These are phyloP conservation scores for Tetrahymena elliotti DNA, from an alignment of 73 alveolate genomes.

Conservation along the genomic window DNA sequence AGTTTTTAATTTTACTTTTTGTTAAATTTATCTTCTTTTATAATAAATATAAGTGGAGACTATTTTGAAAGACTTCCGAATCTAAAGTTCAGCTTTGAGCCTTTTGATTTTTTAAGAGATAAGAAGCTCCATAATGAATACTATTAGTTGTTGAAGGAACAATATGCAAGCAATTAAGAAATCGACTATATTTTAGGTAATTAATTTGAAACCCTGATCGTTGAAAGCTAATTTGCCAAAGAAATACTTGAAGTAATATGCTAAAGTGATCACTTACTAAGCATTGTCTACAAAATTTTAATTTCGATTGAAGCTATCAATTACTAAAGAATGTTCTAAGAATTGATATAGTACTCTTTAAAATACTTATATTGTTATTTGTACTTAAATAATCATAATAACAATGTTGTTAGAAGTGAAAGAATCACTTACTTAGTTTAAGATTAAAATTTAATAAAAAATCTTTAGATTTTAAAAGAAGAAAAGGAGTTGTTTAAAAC, in stretches of 20 bases:
- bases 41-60: background rate
- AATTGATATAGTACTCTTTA: background rate
- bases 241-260: background rate
- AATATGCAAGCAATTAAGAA: background rate
- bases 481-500: background rate
- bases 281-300: background rate
- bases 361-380: background rate
- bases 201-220: background rate
- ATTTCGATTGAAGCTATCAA: background rate
- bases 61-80: background rate
- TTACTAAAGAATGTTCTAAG: background rate
- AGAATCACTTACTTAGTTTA: background rate
- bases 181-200: background rate
- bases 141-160: background rate
- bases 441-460: background rate
- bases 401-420: background rate
- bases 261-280: background rate
- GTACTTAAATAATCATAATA: background rate
- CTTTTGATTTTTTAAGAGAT: background rate
- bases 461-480: background rate
- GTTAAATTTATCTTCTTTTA: background rate
- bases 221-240: background rate
- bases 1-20: background rate
- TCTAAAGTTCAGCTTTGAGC: background rate
- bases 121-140: background rate